A percentile compares a stretch with the other conserved stretches of the same genome.
These are phyloP conservation scores for Peziza echinospora DNA, from an alignment of 495 filamentous ascomycete genomes.

Conservation along the genomic window DNA sequence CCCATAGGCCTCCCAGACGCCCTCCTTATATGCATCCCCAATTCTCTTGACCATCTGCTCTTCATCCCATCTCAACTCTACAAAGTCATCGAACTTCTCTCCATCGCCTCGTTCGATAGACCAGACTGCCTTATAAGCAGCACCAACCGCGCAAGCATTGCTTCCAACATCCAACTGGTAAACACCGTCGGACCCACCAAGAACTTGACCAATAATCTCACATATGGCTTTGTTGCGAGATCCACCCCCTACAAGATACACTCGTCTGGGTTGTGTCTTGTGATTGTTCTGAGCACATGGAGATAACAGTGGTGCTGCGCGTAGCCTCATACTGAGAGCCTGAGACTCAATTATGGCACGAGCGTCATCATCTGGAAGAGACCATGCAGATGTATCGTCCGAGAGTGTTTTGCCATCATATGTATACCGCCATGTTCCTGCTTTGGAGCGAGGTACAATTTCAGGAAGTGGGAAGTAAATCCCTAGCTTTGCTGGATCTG, in stretches of 20 bases:
- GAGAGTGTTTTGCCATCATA: conserved; percentile 25
- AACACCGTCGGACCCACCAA: conserved; percentile 73
- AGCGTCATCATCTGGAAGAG: conserved; percentile 42
- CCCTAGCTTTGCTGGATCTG: conserved; percentile 52
- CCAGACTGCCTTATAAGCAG: conserved; percentile 96
- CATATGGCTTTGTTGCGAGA: conserved; percentile 74
- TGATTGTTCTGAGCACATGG: conserved; percentile 23
- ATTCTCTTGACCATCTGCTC: conserved; percentile 61
- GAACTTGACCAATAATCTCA: conserved; percentile 55
- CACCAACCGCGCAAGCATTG: conserved; percentile 83
- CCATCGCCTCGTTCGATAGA: conserved; percentile 40
- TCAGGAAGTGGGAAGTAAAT: conserved; percentile 88
- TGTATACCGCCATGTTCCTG: conserved; percentile 67
- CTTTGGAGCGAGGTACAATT: conserved; percentile 72
- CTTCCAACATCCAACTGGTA: conserved; percentile 86
- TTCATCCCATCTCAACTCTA: conserved; percentile 67
- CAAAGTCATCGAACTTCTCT: conserved; percentile 69
- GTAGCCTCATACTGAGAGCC: conserved; percentile 68
- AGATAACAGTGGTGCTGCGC: conserved; percentile 48
- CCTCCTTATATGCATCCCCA: conserved; percentile 55
- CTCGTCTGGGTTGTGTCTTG: conserved; percentile 53
- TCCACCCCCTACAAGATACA: conserved; percentile 88
- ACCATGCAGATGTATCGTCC: conserved; percentile 24
- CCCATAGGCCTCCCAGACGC: conserved; percentile 54
- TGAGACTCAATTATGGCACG: conserved; percentile 87